Base-by-base conservation (phyloP, 352 stramenopile genomes). In the Globisporangium barbulae region DNA sequence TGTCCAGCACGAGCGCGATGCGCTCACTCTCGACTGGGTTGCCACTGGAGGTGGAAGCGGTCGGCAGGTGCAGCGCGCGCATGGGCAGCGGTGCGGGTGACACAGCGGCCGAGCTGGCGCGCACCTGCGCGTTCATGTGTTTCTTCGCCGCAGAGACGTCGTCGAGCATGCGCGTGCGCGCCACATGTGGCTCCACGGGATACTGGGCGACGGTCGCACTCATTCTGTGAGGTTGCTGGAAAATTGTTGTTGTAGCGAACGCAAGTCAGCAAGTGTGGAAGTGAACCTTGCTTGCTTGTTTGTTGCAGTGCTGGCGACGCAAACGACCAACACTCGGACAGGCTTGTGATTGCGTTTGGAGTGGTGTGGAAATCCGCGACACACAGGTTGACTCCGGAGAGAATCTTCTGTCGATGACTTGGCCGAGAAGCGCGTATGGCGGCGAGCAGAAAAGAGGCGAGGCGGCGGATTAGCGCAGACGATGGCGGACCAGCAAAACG, bases 1-100 rank as follows among this genome's bases (percentile, higher is more conserved):
- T 98, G 70, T 99, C 96, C 13, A 98, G 80, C 47, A 99, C 88
- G 19, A 96, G 70, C 30, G 86, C 86, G 42, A 95, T 79, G 39
- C 84, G 83, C 60, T 77, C 68, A 12, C 39, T 47, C 2, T 49
- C 62, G 0, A 37, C 30, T 2, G 41, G 39, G n/a, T 64, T 37
- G 39, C 13, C n/a, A 49, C n/a, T 44, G 37, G 53, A 6, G 13
- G 35, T 10, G 3, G 49, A 55, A 3, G 35, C 35, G 12, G 41
- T 52, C 6, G 33, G 30, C 12, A 47, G 41, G 33, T 50, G 53
- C 21, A 53, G 33, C 25, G 54, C 42, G 61, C 61, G 53, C 13
- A 67, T 48, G 6, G 61, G 42, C 19, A 59, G 50, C 12, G n/a
- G 41, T 15, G 52, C 28, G 6, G 61, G 61, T 0, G 61, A 53